A percentile compares a stretch with the other conserved stretches of the same genome.
phyloP scores from a whole-genome alignment of 2,329 filamentous ascomycete species.

The Fusarium abutilonis region DNA sequence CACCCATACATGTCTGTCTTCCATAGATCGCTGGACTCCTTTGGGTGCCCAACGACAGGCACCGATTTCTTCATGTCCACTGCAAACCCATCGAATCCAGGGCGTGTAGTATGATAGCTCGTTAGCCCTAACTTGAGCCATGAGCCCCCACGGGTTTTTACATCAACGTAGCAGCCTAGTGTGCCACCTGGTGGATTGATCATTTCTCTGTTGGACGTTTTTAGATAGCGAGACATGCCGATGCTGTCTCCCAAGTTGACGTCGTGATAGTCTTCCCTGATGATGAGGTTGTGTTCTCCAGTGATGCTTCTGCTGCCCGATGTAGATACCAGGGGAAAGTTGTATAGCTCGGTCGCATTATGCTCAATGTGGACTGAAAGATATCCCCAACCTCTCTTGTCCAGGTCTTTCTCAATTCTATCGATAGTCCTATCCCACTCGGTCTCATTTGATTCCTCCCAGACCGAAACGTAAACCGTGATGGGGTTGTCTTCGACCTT shows the following conservation, averaged over 20 bases:
- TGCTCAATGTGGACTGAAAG: constrained; percentile 6
- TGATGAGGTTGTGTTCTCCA: not conserved
- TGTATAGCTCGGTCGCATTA: not conserved
- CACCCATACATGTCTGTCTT: not conserved
- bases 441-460: not conserved
- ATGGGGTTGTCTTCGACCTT: not conserved
- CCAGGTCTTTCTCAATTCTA: not conserved
- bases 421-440: not conserved
- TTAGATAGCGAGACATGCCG: not conserved
- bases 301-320: too few relatives aligned
- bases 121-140: constrained; percentile 3
- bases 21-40: not conserved
- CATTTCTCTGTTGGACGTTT: not conserved
- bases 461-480: constrained; percentile 3
- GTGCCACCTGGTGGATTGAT: not conserved
- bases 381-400: not conserved
- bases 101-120: constrained; percentile 1
- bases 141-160: not conserved
- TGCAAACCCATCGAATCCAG: not conserved
- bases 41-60: not conserved
- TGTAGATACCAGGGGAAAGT: too few relatives aligned
- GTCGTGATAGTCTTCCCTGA: not conserved
- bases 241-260: not conserved
- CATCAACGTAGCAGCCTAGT: constrained; percentile 3
- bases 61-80: not conserved